Evolutionary conservation across 345 rosid genomes (phyloP).

Genomic region (Clausena lansium): DNA sequence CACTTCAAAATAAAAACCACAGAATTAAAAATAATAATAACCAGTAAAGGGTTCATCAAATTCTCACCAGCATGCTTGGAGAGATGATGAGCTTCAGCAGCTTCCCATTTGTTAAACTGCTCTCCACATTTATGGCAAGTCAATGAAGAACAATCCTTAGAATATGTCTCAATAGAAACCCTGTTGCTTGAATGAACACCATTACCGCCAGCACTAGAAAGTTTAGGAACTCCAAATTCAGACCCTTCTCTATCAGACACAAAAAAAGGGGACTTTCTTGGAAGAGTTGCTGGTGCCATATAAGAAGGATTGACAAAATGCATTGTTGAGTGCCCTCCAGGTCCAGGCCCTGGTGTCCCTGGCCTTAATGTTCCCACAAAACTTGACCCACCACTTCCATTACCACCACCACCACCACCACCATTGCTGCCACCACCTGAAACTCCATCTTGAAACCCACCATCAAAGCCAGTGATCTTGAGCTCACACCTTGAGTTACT

Average conservation of each 20-base stretch:
- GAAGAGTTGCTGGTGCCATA: conserved; percentile 46
- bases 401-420: conserved; percentile 20
- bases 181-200: conserved; percentile 48
- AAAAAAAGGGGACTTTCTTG: conserved; percentile 54
- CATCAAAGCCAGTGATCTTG: conserved; percentile 82
- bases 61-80: conserved; percentile 91
- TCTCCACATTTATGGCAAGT: conserved; percentile 98
- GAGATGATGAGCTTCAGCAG: conserved; percentile 95
- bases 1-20: not conserved
- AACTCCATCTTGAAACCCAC: conserved; percentile 54
- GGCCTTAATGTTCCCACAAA: conserved; percentile 84
- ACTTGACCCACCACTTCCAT: conserved; percentile 45
- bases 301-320: conserved; percentile 71
- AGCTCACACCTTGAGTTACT: conserved; percentile 94
- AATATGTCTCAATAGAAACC: conserved; percentile 58
- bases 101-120: conserved; percentile 87
- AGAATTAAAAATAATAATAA: not conserved
- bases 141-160: conserved; percentile 51
- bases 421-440: conserved; percentile 18
- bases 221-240: conserved; percentile 35
- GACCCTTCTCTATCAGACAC: conserved; percentile 53
- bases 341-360: conserved; percentile 87
- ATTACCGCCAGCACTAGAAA: conserved; percentile 25
- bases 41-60: not conserved
- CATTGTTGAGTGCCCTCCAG: conserved; percentile 62